A percentile compares a stretch with the other conserved stretches of the same genome.
phyloP scores from a whole-genome alignment of 345 rosid species.

The Limnanthes douglasii region DNA sequence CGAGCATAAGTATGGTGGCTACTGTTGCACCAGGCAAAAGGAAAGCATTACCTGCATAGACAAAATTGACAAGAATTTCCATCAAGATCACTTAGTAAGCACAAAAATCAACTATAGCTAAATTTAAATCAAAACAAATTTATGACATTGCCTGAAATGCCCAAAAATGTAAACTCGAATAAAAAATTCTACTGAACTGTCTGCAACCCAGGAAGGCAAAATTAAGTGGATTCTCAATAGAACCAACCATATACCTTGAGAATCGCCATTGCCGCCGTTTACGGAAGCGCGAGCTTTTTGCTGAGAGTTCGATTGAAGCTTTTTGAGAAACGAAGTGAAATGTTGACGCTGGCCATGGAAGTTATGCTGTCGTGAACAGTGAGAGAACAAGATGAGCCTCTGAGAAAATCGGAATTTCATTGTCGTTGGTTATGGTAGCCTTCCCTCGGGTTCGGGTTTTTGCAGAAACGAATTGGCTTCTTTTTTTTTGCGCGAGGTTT shows the following conservation, averaged over 20 bases:
- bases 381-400: conserved; percentile 15
- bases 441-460: too few species aligned
- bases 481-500: too few species aligned
- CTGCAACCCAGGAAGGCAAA: background rate
- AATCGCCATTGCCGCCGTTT: conserved; percentile 23
- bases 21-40: conserved; percentile 82
- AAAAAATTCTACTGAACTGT: conserved; percentile 1
- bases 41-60: conserved; percentile 41
- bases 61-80: background rate
- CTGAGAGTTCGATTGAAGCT: conserved; percentile 20
- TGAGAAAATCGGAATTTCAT: conserved; percentile 33
- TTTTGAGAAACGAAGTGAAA: conserved; percentile 31
- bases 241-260: conserved; percentile 29
- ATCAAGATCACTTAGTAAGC: background rate
- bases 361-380: conserved; percentile 10
- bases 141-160: background rate
- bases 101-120: conserved; percentile 4
- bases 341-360: conserved; percentile 23
- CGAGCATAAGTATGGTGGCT: conserved; percentile 91
- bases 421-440: background rate
- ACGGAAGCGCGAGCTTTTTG: conserved; percentile 25
- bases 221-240: background rate
- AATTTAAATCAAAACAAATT: background rate
- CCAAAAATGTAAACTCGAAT: background rate
- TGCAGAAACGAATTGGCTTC: too few species aligned